Percentiles rank a stretch among this genome's conserved stretches.
Evolutionary conservation across 805 yeast species (phyloP).

Genomic region (Monosporozyma unispora): DNA sequence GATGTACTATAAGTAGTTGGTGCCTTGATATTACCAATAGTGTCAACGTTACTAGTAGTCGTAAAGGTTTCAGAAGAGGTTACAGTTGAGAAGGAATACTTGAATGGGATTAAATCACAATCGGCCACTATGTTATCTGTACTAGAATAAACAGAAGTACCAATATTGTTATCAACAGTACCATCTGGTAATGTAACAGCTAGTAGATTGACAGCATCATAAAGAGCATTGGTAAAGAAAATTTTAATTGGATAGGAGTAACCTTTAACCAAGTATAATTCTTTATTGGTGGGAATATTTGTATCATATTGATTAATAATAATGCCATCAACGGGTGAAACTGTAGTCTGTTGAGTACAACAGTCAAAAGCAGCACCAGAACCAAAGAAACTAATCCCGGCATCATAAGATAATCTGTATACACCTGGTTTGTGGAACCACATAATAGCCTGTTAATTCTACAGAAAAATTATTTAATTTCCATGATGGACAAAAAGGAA

Average conservation of each 20-base stretch:
- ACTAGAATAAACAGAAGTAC: slow-evolving; percentile 2
- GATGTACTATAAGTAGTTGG: too few relatives aligned
- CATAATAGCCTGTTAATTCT: slow-evolving; percentile 19
- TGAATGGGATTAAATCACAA: neutral
- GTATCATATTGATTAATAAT: neutral
- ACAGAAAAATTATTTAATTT: slow-evolving; percentile 6
- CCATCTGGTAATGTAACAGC: slow-evolving; percentile 11
- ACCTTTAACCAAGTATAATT: slow-evolving; percentile 12
- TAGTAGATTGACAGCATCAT: slow-evolving; percentile 4
- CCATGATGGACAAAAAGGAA: too few relatives aligned
- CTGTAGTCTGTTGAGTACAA: slow-evolving; percentile 17
- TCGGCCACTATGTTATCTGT: too few relatives aligned
- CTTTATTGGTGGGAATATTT: neutral
- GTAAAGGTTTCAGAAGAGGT: too few relatives aligned
- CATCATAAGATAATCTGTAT: slow-evolving; percentile 25
- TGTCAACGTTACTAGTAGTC: too few relatives aligned
- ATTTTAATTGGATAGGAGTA: slow-evolving; percentile 20
- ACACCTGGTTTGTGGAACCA: slow-evolving; percentile 25
- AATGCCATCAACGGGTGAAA: too few relatives aligned
- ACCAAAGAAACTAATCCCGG: slow-evolving; percentile 26
- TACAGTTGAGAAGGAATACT: too few relatives aligned
- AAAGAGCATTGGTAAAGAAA: slow-evolving; percentile 10
- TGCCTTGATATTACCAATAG: too few relatives aligned
- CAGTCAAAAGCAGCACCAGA: slow-evolving; percentile 27
- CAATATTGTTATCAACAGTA: slow-evolving; percentile 4